Evolutionary conservation across 2,329 filamentous ascomycete species (phyloP), one percentile per base, ranked within the genome.

Genomic region (Colletotrichum viniferum): DNA sequence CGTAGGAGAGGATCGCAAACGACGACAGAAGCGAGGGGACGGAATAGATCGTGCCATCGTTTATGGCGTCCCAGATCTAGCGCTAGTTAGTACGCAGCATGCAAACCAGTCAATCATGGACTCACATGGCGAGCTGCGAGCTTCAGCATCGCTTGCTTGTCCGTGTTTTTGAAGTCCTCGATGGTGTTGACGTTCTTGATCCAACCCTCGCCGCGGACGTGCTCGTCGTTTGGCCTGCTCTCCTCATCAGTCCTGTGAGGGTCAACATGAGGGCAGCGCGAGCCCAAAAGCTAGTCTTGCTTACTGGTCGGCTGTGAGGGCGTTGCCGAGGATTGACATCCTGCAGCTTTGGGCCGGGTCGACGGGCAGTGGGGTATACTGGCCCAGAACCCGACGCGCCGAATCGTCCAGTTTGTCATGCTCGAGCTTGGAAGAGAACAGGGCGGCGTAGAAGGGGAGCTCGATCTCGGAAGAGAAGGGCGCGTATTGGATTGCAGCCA

Each of bases 371-470:
- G 97, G 92, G 85, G 98, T 95, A 83, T 99, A 99, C 58, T 98
- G 86, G 5, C 97, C 97, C 34, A 98, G 89, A 4, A 98, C 90
- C 76, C 94, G 93, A 60, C 96, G 94, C 28, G 96, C 94, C 12
- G 96, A 98, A 84, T 98, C 96, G 86, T 98, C 95, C 67, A 99
- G 94, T 86, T 96, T 98, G 87, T 98, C 97, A 90, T 98, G 94
- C 84, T 98, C 96, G 83, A 99, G 95, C 86, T 99, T 99, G 78
- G 94, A 94, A 7, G 94, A 92, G 75, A 97, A 97, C n/a, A 99
- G 91, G 7, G 95, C 93, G 61, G 95, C 94, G 83, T 98, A 99
- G 85, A 99, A 99, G 60, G 96, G 95, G 58, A 98, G 90, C 83
- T 99, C 97, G 82, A 98, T 96, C 86, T 98, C 95, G 64, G 96